Conservation (phyloP, 768 basidiomycete species). For the Pisolithus marmoratus region DNA sequence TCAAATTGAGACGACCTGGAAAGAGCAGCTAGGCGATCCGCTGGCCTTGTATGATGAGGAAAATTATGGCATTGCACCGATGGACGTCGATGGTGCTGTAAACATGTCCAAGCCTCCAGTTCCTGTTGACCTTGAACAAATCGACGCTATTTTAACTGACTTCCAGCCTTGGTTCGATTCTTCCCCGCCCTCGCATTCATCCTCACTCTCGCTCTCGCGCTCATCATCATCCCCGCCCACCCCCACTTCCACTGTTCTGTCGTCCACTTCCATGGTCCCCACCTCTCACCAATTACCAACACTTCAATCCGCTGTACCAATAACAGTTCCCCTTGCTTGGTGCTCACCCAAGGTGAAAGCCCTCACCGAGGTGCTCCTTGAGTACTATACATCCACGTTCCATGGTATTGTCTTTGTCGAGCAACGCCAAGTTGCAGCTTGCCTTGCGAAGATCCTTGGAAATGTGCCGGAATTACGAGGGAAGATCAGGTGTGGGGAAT, state of each 20-base stretch:
- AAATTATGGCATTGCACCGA: slow-evolving; percentile 6
- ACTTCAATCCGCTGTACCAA: slow-evolving; percentile 23
- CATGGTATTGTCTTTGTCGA: slow-evolving; percentile 87
- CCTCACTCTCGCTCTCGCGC: neutral
- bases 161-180: slow-evolving; percentile 35
- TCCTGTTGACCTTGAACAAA: slow-evolving; percentile 42
- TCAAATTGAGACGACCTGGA: slow-evolving; percentile 17
- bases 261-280: slow-evolving; percentile 6
- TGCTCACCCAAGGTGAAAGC: slow-evolving; percentile 66
- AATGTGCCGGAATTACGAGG: slow-evolving; percentile 52
- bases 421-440: slow-evolving; percentile 73
- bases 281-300: neutral
- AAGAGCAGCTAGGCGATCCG: slow-evolving; percentile 12
- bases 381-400: slow-evolving; percentile 49
- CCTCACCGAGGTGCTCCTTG: slow-evolving; percentile 56
- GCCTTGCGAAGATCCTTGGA: slow-evolving; percentile 60
- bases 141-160: slow-evolving; percentile 44
- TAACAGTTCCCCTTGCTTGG: slow-evolving; percentile 50
- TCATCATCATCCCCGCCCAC: neutral
- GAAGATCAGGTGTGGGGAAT: slow-evolving; percentile 53
- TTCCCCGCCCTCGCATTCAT: slow-evolving; percentile 12
- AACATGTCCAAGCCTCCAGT: slow-evolving; percentile 13
- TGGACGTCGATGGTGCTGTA: slow-evolving; percentile 25
- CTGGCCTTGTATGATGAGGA: slow-evolving; percentile 7
- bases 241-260: slow-evolving; percentile 1